phyloP scores from a whole-genome alignment of 140 eudicot genomes.

The Ambrosia hybrid region DNA sequence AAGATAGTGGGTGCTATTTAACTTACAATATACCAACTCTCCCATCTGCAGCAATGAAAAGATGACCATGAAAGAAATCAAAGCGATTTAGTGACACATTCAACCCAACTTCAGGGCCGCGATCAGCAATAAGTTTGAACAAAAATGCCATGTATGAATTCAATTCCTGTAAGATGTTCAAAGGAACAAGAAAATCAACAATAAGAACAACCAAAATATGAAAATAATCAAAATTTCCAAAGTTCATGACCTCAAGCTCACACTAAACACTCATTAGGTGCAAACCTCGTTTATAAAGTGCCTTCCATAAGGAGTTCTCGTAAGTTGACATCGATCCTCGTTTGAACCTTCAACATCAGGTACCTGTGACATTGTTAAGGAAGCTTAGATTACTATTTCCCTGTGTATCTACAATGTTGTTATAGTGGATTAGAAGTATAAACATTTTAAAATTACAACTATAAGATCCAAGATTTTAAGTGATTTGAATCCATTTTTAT shows the following conservation, averaged over 20 bases:
- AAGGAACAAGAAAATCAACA: too few relatives aligned
- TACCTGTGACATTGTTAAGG: conserved; percentile 45
- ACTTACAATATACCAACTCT: conserved; percentile 92
- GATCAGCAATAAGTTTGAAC: too few relatives aligned
- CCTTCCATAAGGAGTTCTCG: conserved; percentile 88
- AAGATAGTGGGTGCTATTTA: conserved; percentile 27
- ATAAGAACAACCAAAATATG: too few relatives aligned
- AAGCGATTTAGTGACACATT: too few relatives aligned
- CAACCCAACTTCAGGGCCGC: too few relatives aligned
- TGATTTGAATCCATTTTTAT: too few relatives aligned
- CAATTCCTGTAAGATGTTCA: too few relatives aligned
- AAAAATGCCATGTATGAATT: too few relatives aligned
- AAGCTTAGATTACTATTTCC: not conserved
- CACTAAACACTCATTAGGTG: not conserved
- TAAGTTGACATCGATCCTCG: conserved; percentile 68
- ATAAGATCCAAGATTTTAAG: too few relatives aligned
- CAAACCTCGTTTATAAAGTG: conserved; percentile 74
- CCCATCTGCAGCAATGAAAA: conserved; percentile 80
- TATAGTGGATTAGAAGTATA: not conserved
- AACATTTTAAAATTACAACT: too few relatives aligned
- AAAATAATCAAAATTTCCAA: too few relatives aligned
- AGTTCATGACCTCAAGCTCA: too few relatives aligned
- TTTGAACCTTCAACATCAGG: conserved; percentile 90
- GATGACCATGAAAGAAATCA: conserved; percentile 85
- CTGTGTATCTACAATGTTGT: not conserved